Evolutionary conservation across 2,329 filamentous ascomycete genomes (phyloP).

Genomic region (Diaporthe capsici): DNA sequence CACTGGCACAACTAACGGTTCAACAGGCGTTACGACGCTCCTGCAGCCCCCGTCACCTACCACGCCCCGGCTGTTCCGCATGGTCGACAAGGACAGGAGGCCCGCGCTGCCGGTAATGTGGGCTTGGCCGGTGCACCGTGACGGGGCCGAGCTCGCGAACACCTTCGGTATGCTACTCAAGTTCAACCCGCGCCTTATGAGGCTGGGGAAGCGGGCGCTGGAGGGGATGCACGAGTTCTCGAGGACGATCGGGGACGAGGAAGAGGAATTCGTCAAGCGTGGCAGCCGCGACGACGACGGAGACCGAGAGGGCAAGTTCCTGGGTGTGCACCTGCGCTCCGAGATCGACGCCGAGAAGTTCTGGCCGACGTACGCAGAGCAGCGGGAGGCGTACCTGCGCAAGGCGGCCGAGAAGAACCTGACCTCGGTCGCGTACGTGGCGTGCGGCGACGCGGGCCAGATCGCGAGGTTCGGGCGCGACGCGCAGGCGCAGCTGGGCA

Average conservation of each 20-base stretch:
- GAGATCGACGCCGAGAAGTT: conserved; percentile 61
- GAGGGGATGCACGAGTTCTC: conserved; percentile 53
- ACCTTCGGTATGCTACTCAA: conserved; percentile 59
- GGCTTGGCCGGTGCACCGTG: conserved; percentile 62
- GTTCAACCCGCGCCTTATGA: conserved; percentile 58
- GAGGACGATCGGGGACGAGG: not conserved
- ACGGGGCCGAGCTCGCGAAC: conserved; percentile 61
- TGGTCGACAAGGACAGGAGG: conserved; percentile 53
- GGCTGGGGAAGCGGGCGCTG: conserved; percentile 55
- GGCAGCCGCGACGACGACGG: not conserved
- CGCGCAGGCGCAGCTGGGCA: conserved; percentile 50
- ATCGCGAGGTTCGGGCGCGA: conserved; percentile 54
- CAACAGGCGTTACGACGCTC: not conserved
- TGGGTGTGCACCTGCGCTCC: conserved; percentile 61
- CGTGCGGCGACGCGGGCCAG: conserved; percentile 60
- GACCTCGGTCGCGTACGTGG: conserved; percentile 57
- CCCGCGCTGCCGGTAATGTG: conserved; percentile 51
- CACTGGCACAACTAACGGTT: not conserved
- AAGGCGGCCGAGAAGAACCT: conserved; percentile 49
- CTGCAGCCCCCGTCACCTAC: conserved; percentile 39
- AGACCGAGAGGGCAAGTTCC: conserved; percentile 47
- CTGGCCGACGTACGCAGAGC: conserved; percentile 62
- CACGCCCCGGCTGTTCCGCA: conserved; percentile 55
- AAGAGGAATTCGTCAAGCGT: not conserved
- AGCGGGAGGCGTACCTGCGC: conserved; percentile 56